Evolutionary conservation across 2,329 filamentous ascomycete genomes (phyloP).

Genomic region (Aschersonia sp.): DNA sequence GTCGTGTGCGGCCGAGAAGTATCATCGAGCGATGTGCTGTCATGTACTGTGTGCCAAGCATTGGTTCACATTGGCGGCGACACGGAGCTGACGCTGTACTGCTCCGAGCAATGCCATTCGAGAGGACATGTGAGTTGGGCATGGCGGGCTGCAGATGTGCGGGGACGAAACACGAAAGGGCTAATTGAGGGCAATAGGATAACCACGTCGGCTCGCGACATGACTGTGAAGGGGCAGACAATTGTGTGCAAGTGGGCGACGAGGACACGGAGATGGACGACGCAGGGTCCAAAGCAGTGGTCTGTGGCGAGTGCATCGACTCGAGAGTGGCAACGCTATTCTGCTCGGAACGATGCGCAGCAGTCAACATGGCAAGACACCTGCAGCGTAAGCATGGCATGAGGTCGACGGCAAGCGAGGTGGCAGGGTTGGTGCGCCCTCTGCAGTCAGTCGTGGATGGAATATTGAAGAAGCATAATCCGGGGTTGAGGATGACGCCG

Average conservation of each 20-base stretch:
- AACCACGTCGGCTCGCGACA: conserved; percentile 23
- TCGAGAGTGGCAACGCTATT: conserved; percentile 22
- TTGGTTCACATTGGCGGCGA: conserved; percentile 21
- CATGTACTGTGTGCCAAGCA: conserved; percentile 31
- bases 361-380: conserved; percentile 24
- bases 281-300: conserved; percentile 14
- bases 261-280: conserved; percentile 25
- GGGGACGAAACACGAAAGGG: neutral
- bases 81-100: conserved; percentile 26
- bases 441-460: conserved; percentile 12
- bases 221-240: conserved; percentile 24
- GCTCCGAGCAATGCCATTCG: conserved; percentile 26
- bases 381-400: conserved; percentile 17
- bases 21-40: conserved; percentile 20
- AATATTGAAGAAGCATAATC: conserved; percentile 16
- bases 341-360: conserved; percentile 28
- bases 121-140: conserved; percentile 23
- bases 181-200: conserved; percentile 13
- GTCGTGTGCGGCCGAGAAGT: conserved; percentile 20
- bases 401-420: conserved; percentile 10
- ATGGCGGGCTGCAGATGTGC: too few species aligned
- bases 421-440: conserved; percentile 9
- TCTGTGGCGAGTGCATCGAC: conserved; percentile 27
- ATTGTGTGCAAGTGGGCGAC: conserved; percentile 23
- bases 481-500: conserved; percentile 15